A percentile compares a stretch with the other conserved stretches of the same genome.
Conservation (phyloP, 2,329 filamentous ascomycete genomes). For the Penicillium occitanis region DNA sequence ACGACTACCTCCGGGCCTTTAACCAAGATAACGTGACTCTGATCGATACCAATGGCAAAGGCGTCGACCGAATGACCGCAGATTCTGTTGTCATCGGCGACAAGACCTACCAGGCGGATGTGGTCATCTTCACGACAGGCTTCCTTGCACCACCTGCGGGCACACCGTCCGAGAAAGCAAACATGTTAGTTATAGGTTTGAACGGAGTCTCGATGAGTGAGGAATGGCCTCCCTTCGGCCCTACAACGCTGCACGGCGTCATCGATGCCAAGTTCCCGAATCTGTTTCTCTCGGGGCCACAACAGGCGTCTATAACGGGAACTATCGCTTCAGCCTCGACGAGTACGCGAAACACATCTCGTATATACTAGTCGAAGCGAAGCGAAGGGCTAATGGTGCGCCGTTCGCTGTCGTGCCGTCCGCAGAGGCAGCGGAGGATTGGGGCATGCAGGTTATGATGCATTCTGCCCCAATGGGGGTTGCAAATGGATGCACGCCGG, state of each 20-base stretch:
- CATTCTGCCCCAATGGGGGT: not conserved
- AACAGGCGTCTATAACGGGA: slow-evolving; percentile 42
- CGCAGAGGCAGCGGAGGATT: slow-evolving; percentile 49
- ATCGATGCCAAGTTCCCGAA: slow-evolving; percentile 54
- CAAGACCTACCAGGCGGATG: not conserved
- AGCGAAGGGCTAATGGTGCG: slow-evolving; percentile 22
- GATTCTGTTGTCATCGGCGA: not conserved
- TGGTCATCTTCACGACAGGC: not conserved
- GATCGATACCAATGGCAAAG: not conserved
- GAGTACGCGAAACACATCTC: slow-evolving; percentile 43
- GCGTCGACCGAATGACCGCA: not conserved
- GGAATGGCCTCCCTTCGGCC: slow-evolving; percentile 45
- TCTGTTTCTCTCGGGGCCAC: slow-evolving; percentile 47
- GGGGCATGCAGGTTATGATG: slow-evolving; percentile 31
- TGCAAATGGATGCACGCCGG: slow-evolving; percentile 40
- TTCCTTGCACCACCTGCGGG: slow-evolving; percentile 22
- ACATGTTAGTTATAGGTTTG: slow-evolving; percentile 46
- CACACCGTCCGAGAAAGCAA: slow-evolving; percentile 34
- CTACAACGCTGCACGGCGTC: slow-evolving; percentile 54
- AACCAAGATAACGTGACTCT: not conserved
- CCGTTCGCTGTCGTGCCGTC: slow-evolving; percentile 45
- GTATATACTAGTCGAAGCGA: slow-evolving; percentile 43
- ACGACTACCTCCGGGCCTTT: not conserved
- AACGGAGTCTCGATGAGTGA: slow-evolving; percentile 47
- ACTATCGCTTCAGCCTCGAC: slow-evolving; percentile 40